Conservation (phyloP, 2,329 filamentous ascomycete genomes). For the Alternaria ventricosa region DNA sequence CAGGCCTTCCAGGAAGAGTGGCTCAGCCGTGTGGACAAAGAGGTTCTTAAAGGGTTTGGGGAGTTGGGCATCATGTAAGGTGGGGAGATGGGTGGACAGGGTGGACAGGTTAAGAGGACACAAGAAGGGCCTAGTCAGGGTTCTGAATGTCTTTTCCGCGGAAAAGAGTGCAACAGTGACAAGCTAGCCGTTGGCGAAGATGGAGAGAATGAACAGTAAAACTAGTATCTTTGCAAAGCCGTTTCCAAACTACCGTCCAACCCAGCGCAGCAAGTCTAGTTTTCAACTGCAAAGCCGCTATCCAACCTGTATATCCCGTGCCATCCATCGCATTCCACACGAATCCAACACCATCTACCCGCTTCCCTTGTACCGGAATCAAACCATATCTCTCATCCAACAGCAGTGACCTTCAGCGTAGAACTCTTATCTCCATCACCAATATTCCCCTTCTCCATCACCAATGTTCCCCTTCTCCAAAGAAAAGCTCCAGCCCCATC, state of each 20-base stretch:
- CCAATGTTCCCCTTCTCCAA: neutral
- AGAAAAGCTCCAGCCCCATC: neutral
- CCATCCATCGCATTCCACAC: too few species aligned
- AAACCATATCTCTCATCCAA: too few species aligned
- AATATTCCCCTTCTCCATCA: too few species aligned
- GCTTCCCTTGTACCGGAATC: too few species aligned
- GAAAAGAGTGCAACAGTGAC: neutral
- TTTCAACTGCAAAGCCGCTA: too few species aligned
- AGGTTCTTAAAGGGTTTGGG: constrained; percentile 70
- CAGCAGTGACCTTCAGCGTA: too few species aligned
- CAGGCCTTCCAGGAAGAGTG: constrained; percentile 71
- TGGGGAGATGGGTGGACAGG: neutral
- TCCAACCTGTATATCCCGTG: too few species aligned
- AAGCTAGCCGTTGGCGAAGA: neutral
- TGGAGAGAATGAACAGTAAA: neutral
- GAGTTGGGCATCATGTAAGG: constrained; percentile 46
- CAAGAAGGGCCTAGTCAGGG: neutral
- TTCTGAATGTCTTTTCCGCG: neutral
- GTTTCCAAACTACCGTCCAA: neutral
- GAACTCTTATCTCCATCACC: too few species aligned
- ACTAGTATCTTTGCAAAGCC: neutral
- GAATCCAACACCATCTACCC: too few species aligned
- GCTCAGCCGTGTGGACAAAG: constrained; percentile 75
- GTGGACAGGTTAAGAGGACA: neutral
- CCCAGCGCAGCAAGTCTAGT: neutral